phyloP scores from a whole-genome alignment of 495 filamentous ascomycete species.

The Podospora conica region DNA sequence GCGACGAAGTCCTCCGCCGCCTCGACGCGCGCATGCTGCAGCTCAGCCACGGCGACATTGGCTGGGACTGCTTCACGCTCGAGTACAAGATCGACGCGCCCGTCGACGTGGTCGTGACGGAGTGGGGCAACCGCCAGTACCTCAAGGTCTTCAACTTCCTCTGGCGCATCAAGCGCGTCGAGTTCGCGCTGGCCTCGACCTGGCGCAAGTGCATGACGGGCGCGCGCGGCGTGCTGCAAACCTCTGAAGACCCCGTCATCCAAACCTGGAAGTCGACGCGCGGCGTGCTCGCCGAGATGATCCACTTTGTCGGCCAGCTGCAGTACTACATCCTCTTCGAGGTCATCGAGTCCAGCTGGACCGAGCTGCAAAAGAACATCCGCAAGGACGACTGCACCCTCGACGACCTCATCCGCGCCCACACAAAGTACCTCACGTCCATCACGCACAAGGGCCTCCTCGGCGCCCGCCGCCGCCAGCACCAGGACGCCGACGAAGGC shows the following conservation, averaged over 20 bases:
- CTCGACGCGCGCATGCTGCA: slow-evolving; percentile 96
- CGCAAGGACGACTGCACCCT: slow-evolving; percentile 78
- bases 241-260: slow-evolving; percentile 66
- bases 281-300: slow-evolving; percentile 91
- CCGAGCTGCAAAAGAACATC: slow-evolving; percentile 73
- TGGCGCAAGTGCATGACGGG: slow-evolving; percentile 98
- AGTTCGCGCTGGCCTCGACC: slow-evolving; percentile 82
- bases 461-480: slow-evolving; percentile 53
- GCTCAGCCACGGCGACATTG: slow-evolving; percentile 90
- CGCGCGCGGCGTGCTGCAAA: slow-evolving; percentile 81
- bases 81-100: slow-evolving; percentile 98
- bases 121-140: slow-evolving; percentile 90
- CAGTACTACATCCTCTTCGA: slow-evolving; percentile 99
- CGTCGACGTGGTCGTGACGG: slow-evolving; percentile 94
- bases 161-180: slow-evolving; percentile 96
- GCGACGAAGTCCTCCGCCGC: slow-evolving; percentile 82
- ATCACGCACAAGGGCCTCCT: slow-evolving; percentile 97
- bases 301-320: slow-evolving; percentile 93
- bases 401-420: slow-evolving; percentile 89
- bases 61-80: slow-evolving; percentile 98
- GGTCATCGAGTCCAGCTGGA: slow-evolving; percentile 94
- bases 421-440: slow-evolving; percentile 80
- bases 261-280: slow-evolving; percentile 85
- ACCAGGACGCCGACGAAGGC: slow-evolving; percentile 31
- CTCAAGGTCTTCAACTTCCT: slow-evolving; percentile 99